Base-by-base conservation (phyloP, 345 rosid genomes). In the Euphorbia lathyris region DNA sequence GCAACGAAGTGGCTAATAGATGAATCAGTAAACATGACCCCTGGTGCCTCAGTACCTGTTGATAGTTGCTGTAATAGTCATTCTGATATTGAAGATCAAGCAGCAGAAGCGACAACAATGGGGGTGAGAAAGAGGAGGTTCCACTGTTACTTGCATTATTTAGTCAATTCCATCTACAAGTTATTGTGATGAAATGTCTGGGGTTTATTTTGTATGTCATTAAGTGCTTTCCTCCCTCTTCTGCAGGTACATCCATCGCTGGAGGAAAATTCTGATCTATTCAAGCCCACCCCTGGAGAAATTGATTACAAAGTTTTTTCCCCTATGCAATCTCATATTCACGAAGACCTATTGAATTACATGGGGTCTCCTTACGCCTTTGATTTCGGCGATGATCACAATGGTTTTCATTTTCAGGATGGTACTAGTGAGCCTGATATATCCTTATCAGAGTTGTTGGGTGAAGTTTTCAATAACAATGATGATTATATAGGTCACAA, bases 311-410 rank as follows among this genome's bases (percentile, higher is more conserved):
- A 80, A 80, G 48, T 85, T 26, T 79, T 86, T 77, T 74, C 85
- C 45, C 89, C 91, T 19, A 38, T 74, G 65, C 86, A 63, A 65
- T 60, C 83, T 1, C 78, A 78, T 34, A 38, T 78, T 67, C 63
- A 66, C 42, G 77, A 79, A 56, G 88, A 79, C 47, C 72, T 81
- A 66, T 50, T 79, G 7, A 48, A 70, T 5, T 75, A 65, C 69
- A 66, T 86, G 71, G 86, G 77, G 78, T 83, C 94, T 0, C 90
- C 85, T 67, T 90, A 77, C 72, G 83, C 82, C 26, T 78, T 79
- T 78, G 95, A 94, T 76, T 90, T 94, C 73, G 96, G 97, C 74
- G 82, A 81, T 76, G 74, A 66, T 71, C 73, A 73, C 60, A 80
- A 66, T 36, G 89, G 85, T 43, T 48, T 80, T 63, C 43, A 17